A percentile compares a stretch with the other conserved stretches of the same genome.
Conservation (phyloP, 2,329 filamentous ascomycete species). For the Karstenula rhodostoma region DNA sequence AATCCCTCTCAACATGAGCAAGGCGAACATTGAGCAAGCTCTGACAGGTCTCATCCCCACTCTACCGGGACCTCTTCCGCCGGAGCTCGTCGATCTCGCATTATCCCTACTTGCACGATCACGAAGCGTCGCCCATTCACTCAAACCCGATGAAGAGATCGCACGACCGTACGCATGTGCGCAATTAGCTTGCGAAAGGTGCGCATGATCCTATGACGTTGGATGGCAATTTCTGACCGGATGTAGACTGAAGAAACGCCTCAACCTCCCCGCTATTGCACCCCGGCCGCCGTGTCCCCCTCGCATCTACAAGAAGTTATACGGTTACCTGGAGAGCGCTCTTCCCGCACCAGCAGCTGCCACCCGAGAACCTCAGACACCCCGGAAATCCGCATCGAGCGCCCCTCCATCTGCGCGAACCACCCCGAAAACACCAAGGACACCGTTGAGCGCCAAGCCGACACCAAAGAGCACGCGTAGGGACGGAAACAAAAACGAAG, state of each 20-base stretch:
- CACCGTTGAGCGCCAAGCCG: slow-evolving; percentile 24
- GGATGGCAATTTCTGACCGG: slow-evolving; percentile 43
- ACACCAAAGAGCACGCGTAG: slow-evolving; percentile 33
- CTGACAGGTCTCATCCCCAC: slow-evolving; percentile 54
- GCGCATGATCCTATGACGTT: slow-evolving; percentile 14
- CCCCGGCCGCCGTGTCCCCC: slow-evolving; percentile 48
- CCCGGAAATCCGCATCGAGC: slow-evolving; percentile 39
- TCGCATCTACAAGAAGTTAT: slow-evolving; percentile 80
- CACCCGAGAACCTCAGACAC: slow-evolving; percentile 38
- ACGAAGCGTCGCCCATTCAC: slow-evolving; percentile 58
- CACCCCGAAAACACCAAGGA: slow-evolving; percentile 41
- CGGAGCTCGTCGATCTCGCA: slow-evolving; percentile 43
- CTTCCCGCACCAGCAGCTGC: slow-evolving; percentile 58
- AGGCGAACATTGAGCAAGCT: slow-evolving; percentile 40
- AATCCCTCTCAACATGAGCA: slow-evolving; percentile 38
- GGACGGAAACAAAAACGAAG: slow-evolving; percentile 22
- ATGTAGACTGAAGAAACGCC: slow-evolving; percentile 68
- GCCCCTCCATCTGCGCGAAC: slow-evolving; percentile 32
- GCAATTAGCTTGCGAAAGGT: slow-evolving; percentile 83
- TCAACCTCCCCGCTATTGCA: slow-evolving; percentile 45
- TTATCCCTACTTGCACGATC: slow-evolving; percentile 47
- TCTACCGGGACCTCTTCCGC: slow-evolving; percentile 41
- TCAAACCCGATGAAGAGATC: slow-evolving; percentile 49
- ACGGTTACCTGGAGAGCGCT: slow-evolving; percentile 78
- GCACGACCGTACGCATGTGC: slow-evolving; percentile 49